Conservation (phyloP, 1,284 basidiomycete species). For the Apiotrichum gamsii region DNA sequence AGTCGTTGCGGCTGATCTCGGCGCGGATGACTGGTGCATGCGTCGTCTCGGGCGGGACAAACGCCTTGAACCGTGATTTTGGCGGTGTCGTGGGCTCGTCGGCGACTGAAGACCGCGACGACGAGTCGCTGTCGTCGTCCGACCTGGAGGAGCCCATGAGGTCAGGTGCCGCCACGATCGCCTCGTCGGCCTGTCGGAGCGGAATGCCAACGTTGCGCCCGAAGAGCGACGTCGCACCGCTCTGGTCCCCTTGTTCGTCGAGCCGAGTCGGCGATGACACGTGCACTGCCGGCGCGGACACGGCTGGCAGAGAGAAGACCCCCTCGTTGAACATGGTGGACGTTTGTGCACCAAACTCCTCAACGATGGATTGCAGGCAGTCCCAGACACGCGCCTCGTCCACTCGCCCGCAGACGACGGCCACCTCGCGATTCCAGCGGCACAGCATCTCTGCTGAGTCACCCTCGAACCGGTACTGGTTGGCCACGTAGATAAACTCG, state of each 20-base stretch:
- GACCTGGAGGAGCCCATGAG: neutral
- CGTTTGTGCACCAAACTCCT: slow-evolving; percentile 26
- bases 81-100: neutral
- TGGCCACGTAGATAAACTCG: slow-evolving; percentile 59
- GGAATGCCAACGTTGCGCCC: slow-evolving; percentile 1
- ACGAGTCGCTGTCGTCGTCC: neutral
- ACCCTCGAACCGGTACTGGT: slow-evolving; percentile 61
- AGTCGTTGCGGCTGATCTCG: neutral
- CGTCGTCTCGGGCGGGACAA: slow-evolving; percentile 12
- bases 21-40: neutral
- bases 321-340: slow-evolving; percentile 24
- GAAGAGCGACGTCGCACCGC: neutral
- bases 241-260: neutral
- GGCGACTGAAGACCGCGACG: neutral
- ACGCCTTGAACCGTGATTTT: slow-evolving; percentile 14
- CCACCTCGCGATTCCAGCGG: slow-evolving; percentile 48
- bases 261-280: slow-evolving; percentile 3
- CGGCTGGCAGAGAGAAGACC: too few species aligned
- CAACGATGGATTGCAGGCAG: slow-evolving; percentile 57
- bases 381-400: slow-evolving; percentile 65
- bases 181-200: slow-evolving; percentile 3
- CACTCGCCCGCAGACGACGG: slow-evolving; percentile 57
- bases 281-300: neutral
- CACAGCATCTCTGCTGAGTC: slow-evolving; percentile 51
- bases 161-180: slow-evolving; percentile 1